Evolutionary conservation across 345 rosid species (phyloP).

Genomic region (Arabis alpina): DNA sequence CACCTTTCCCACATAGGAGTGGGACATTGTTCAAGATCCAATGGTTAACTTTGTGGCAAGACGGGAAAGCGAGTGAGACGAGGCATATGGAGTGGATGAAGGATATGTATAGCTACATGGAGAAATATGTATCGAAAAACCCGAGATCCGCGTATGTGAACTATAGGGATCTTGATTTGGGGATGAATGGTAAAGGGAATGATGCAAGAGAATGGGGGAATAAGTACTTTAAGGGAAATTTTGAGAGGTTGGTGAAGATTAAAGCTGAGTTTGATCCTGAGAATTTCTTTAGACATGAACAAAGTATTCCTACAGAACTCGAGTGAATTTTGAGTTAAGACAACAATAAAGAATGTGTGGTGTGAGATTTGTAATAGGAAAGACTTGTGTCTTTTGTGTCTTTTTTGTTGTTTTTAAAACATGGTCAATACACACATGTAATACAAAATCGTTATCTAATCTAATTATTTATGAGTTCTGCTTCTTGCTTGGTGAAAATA

Average conservation of each 20-base stretch:
- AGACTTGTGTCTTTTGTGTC: conserved; percentile 20
- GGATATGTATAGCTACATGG: conserved; percentile 46
- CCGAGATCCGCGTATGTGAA: conserved; percentile 46
- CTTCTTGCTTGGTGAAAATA: not conserved
- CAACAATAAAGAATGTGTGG: conserved; percentile 38
- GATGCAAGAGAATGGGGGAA: conserved; percentile 59
- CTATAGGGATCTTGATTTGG: conserved; percentile 48
- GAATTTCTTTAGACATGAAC: conserved; percentile 62
- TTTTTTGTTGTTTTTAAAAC: conserved; percentile 1
- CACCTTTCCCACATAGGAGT: conserved; percentile 47
- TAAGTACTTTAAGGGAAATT: conserved; percentile 60
- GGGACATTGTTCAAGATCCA: conserved; percentile 45
- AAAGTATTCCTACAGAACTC: conserved; percentile 58
- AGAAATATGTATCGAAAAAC: conserved; percentile 37
- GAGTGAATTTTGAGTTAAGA: conserved; percentile 23
- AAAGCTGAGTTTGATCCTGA: conserved; percentile 60
- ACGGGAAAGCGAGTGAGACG: conserved; percentile 38
- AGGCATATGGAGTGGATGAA: conserved; percentile 47
- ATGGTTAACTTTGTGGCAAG: conserved; percentile 43
- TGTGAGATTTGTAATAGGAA: conserved; percentile 34
- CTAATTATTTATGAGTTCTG: not conserved
- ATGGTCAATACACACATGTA: conserved; percentile 23
- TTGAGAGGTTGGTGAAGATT: conserved; percentile 51
- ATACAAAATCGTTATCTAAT: conserved; percentile 12
- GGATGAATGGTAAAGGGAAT: conserved; percentile 42